Base-by-base conservation (phyloP, 1,139 yeast genomes). In the Nakaseomyces glabratus region DNA sequence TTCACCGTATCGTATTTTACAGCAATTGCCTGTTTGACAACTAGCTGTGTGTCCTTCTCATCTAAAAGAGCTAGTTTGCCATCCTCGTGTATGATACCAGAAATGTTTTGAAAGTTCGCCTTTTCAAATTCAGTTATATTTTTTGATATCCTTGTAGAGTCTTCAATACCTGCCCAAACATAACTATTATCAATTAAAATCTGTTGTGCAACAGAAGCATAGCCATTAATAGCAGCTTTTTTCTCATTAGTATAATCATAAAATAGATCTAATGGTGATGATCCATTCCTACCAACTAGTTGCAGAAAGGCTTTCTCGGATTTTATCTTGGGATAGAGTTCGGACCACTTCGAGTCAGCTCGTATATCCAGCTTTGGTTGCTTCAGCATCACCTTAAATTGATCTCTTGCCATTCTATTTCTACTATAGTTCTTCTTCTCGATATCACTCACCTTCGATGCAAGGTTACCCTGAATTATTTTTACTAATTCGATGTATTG, bases 261-360 rank as follows among this genome's bases (percentile, higher is more conserved):
- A 49, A 82, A 84, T 29, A 84, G 59, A 41, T 86, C 95, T 23
- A 80, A 52, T 0, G 95, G 82, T 1, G 76, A 68, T 0, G 96
- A 85, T 0, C 96, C 96, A 28, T 73, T 67, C 39, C 88, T 68
- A 0, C 94, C 95, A 41, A 86, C 68, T 28, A 85, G 48, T 15
- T 69, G 74, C 11, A 70, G 53, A 49, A 80, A 85, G 12, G 75
- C 62, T 35, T 64, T 67, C 40, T 80, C 80, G 19, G 71, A 68
- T 44, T 73, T 75, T 1, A 86, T 49, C 3, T 54, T 39, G 0
- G 71, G 64, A 24, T 72, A 64, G 5, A 82, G 52, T 17, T 76
- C 76, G 36, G 59, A 61, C 77, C 93, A 85, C 36, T 59, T 64
- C 1, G 84, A 65, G 35, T 68, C 70, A 2, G 81, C 74, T 14